Base-by-base conservation (phyloP, 1,284 basidiomycete species). In the Trichosporon faecale region DNA sequence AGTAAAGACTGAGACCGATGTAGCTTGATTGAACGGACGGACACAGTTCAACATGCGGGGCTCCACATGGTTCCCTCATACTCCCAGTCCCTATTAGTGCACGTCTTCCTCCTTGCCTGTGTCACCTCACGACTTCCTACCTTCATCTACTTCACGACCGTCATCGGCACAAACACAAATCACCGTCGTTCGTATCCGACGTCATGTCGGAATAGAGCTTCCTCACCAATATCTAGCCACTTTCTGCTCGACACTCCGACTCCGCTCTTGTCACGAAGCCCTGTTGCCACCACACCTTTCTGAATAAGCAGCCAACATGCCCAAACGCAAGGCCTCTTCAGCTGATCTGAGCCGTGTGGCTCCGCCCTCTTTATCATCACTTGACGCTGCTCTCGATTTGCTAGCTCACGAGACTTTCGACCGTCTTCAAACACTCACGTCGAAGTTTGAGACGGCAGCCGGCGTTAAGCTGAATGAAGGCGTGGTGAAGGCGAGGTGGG, bases 341-440 rank as follows among this genome's bases (percentile, higher is more conserved):
- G 55, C 49, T 12, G 52, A 57, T 9, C 72, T 72, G 33, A 23
- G 16, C 57, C 70, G 21, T 35, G 57, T 61, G 18, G 57, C 57
- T 21, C 57, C 69, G 2, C 68, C 68, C 2, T 77, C 78, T 4
- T 69, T 80, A 29, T 70, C 75, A 5, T 79, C 78, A 0, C 71
- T 82, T 46, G 81, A 82, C 65, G 81, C 80, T 3, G 81, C 81
- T 4, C 74, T 82, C 21, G 81, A 82, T 66, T 69, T 82, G 5
- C 71, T 82, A 18, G 81, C 77, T 7, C 79, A 76, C 68, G 80
- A 82, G 9, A 81, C 79, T 0, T 82, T 82, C 44, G 72, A 76
- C 2, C 74, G 78, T 4, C 73, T 82, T 2, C 71, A 78, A 6
- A 52, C 70, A 2, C 66, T 82, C 16, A 70, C 77, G 1, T 29